A percentile compares a stretch with the other conserved stretches of the same genome.
Evolutionary conservation across 2,329 filamentous ascomycete genomes (phyloP).

Genomic region (Daldinia eschscholtzii): DNA sequence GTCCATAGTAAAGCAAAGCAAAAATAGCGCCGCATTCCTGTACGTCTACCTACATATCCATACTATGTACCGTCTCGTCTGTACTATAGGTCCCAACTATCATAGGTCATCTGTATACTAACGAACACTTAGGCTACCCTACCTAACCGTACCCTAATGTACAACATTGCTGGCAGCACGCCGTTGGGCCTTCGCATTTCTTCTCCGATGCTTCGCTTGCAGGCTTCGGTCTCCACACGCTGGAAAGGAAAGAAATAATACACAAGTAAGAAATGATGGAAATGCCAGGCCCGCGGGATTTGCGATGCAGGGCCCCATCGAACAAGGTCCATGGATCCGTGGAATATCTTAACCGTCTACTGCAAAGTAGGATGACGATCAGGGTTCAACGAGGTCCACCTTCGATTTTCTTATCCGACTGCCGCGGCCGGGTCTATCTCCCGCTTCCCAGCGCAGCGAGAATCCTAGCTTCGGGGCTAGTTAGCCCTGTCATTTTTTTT

Average conservation of each 20-base stretch:
- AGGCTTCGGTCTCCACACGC: slow-evolving; percentile 24
- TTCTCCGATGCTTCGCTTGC: slow-evolving; percentile 36
- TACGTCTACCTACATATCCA: not conserved
- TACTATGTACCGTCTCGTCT: not conserved
- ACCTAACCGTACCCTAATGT: slow-evolving; percentile 20
- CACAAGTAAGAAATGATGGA: not conserved
- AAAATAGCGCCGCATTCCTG: slow-evolving; percentile 25
- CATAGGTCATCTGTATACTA: too few species aligned
- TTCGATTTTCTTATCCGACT: slow-evolving; percentile 40
- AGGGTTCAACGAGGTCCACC: slow-evolving; percentile 40
- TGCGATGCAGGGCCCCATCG: slow-evolving; percentile 39
- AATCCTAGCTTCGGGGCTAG: slow-evolving; percentile 18
- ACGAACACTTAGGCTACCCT: not conserved
- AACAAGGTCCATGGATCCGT: slow-evolving; percentile 41
- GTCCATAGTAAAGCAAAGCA: not conserved
- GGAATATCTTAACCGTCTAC: slow-evolving; percentile 18
- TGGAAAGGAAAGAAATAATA: slow-evolving; percentile 17
- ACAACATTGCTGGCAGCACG: slow-evolving; percentile 40
- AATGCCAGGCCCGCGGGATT: slow-evolving; percentile 39
- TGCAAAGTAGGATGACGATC: slow-evolving; percentile 37
- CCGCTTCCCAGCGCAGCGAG: slow-evolving; percentile 28
- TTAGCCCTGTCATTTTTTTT: slow-evolving; percentile 9
- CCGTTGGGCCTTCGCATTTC: slow-evolving; percentile 35
- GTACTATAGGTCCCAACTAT: not conserved
- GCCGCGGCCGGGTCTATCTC: slow-evolving; percentile 44